phyloP scores from a whole-genome alignment of 306 rosid genomes.

The Glycyrrhiza uralensis region DNA sequence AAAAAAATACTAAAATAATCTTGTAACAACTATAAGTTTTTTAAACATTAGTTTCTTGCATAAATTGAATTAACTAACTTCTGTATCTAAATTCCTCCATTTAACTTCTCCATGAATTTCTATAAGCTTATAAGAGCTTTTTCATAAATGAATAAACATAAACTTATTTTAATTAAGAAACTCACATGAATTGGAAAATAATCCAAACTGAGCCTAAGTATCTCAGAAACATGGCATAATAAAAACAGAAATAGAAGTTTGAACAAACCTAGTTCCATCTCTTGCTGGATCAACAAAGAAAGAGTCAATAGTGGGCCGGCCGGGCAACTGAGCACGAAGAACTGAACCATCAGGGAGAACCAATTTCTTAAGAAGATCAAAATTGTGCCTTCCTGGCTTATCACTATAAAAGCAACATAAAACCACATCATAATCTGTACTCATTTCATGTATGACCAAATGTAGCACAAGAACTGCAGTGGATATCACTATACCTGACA shows the following conservation, averaged over 20 bases:
- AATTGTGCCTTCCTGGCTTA: conserved; percentile 90
- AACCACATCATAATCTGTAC: neutral
- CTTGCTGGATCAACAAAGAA: conserved; percentile 94
- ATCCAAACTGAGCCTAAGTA: too few relatives aligned
- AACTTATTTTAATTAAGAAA: too few relatives aligned
- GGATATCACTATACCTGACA: conserved; percentile 57
- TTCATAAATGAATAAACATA: too few relatives aligned
- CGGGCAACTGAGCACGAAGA: conserved; percentile 87
- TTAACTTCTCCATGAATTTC: too few relatives aligned
- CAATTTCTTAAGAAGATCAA: conserved; percentile 78
- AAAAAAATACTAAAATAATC: too few relatives aligned
- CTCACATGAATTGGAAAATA: too few relatives aligned
- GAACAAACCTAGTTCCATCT: conserved; percentile 70
- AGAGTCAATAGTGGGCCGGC: conserved; percentile 80
- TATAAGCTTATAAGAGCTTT: too few relatives aligned
- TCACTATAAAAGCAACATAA: conserved; percentile 47
- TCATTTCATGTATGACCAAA: neutral
- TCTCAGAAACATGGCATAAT: neutral
- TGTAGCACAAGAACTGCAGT: neutral
- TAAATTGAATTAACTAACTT: too few relatives aligned
- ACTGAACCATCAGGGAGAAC: conserved; percentile 95
- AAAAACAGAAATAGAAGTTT: neutral
- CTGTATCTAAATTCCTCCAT: too few relatives aligned
- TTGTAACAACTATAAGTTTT: too few relatives aligned
- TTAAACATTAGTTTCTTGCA: too few relatives aligned